Evolutionary conservation across 2,329 filamentous ascomycete species (phyloP), one percentile per base, ranked within the genome.

Genomic region (Pseudocercospora vitis): DNA sequence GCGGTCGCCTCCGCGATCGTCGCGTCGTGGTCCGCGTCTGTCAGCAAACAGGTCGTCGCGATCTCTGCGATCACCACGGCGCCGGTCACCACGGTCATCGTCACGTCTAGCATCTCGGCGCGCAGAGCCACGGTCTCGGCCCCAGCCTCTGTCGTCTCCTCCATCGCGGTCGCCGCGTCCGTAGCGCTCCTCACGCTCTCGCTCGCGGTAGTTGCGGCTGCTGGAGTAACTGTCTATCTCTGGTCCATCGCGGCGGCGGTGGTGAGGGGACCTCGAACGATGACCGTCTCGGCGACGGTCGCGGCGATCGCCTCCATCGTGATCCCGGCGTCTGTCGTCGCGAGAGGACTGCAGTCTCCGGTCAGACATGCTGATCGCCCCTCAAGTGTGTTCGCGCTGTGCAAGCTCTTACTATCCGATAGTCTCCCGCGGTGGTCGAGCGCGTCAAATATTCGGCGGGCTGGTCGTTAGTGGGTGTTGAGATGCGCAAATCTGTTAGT

Each of bases 221-320:
- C 89, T 91, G 16, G 91, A 95, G 75, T 97, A 97, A 52, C 88
- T 85, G 73, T 96, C 91, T 71, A 84, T 81, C 63, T 89, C 86
- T 51, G 32, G 51, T 18, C 81, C 83, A 48, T 54, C 58, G 33
- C 58, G 57, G 35, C 60, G 56, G 19, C 58, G 58, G 44, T 59
- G 55, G 50, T 94, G 87, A 35, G 91, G 91, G 14, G 92, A 97
- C 69, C 92, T 85, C 57, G 91, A 96, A 61, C 92, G 87, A 42
- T 66, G 63, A 74, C 91, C 71, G 55, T 72, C 69, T 55, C 76
- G 76, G 53, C 81, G 78, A 51, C 71, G 68, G 60, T 76, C 70
- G 55, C 75, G 71, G 52, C 65, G 63, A 37, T 56, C 71, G 52
- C 70, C 69, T 55, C 76, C 75, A 54, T 80, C 77, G 50, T 71